phyloP scores from a whole-genome alignment of 257 asterid species.

The Solanum chiquidenum region DNA sequence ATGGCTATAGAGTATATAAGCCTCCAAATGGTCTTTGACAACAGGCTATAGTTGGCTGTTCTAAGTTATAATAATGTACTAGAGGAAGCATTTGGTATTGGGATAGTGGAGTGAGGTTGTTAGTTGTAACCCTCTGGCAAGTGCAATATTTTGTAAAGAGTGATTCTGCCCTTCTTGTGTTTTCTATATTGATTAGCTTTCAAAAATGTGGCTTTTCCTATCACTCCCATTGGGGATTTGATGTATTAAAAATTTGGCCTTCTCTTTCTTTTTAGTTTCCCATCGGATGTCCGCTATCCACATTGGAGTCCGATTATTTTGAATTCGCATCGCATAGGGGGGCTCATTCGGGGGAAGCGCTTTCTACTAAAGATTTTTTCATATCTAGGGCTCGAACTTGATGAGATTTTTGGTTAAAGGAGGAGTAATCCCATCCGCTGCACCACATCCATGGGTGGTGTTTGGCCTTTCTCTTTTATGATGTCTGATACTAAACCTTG shows the following conservation, averaged over 20 bases:
- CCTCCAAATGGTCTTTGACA: slow-evolving; percentile 64
- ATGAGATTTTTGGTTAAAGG: neutral
- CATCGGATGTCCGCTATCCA: neutral
- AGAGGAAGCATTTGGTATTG: slow-evolving; percentile 10
- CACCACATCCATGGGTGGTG: neutral
- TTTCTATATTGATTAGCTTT: slow-evolving; percentile 4
- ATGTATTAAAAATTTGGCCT: neutral
- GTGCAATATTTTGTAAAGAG: slow-evolving; percentile 22
- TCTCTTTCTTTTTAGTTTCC: neutral
- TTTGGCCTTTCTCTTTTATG: neutral
- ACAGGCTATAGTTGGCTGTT: neutral
- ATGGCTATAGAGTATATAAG: slow-evolving; percentile 51
- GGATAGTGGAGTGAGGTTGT: slow-evolving; percentile 20
- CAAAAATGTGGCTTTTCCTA: neutral
- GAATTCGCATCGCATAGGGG: rapidly evolving
- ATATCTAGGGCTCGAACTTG: rapidly evolving
- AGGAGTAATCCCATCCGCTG: neutral
- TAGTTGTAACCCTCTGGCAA: slow-evolving; percentile 12
- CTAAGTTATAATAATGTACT: slow-evolving; percentile 9
- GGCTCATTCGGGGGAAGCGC: neutral
- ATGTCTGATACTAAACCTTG: neutral
- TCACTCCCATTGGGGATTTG: neutral
- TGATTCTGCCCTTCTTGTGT: slow-evolving; percentile 14
- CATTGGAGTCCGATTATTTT: neutral
- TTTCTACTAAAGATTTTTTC: neutral